Evolutionary conservation across 2,329 filamentous ascomycete species (phyloP), one percentile per base, ranked within the genome.

Genomic region (Didymella arachidicola): DNA sequence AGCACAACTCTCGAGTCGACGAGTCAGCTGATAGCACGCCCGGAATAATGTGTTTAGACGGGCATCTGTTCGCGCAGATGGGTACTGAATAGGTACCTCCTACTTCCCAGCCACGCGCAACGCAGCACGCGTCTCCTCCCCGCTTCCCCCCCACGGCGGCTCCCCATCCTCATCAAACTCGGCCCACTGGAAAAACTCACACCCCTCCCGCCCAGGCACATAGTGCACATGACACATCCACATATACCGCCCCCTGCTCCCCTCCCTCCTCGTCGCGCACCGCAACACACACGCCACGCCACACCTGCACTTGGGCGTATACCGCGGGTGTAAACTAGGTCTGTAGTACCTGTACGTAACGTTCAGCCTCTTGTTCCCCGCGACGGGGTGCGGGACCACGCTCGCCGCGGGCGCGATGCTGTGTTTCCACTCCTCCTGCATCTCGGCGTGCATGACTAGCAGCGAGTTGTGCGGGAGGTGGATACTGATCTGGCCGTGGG

Each of bases 401-500:
- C 88, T 86, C 47, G 84, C 82, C 0, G 90, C 88, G 0, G 93
- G 90, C 0, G 87, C 83, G 42, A 99, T 90, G 65, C 86, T 86
- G 76, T 99, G 95, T 76, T 97, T 98, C 93, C 93, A 98, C 72
- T 91, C 89, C 72, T 98, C 94, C 72, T 98, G 94, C 92, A 97
- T 98, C 73, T 96, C 92, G 0, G 94, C 93, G 71, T 98, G 93
- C 95, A 99, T 98, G 10, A 98, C 83, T 0, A 99, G 83, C 0
- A 98, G 84, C 0, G 92, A 96, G 75, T 98, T 98, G 77, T 98
- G 95, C 0, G 94, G 94, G 0, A 98, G 86, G 68, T 97, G 92
- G 42, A 98, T 95, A 1, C 92, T 88, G 58, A 98, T 94, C 73
- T 97, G 93, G 4, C 93, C 94, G 70, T 91, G 87, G 0, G 84